Percentiles rank a stretch among this genome's conserved stretches.
These are phyloP conservation scores for Marasmius sp. DNA, from an alignment of 1,284 basidiomycete genomes.

Conservation along the genomic window DNA sequence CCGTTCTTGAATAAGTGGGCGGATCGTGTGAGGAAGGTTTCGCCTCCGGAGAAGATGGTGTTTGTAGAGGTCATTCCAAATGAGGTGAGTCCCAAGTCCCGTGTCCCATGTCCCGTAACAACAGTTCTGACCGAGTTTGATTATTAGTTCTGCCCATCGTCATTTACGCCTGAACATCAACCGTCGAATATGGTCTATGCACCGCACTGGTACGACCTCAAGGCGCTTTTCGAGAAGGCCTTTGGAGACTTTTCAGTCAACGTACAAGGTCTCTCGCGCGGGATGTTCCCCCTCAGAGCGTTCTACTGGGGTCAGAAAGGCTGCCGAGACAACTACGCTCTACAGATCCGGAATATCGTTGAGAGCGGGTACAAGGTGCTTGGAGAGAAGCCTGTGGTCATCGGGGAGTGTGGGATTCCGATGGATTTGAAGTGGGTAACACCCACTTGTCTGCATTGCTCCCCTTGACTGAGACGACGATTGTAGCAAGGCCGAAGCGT, in stretches of 20 bases:
- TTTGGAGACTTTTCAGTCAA: constrained; percentile 86
- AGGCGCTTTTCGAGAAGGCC: constrained; percentile 79
- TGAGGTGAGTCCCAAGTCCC: constrained; percentile 68
- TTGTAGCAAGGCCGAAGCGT: constrained; percentile 66
- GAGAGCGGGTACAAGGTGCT: constrained; percentile 64
- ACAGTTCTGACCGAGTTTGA: too few species aligned
- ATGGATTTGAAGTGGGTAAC: constrained; percentile 88
- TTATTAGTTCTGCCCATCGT: constrained; percentile 81
- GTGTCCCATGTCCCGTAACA: too few species aligned
- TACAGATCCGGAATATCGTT: constrained; percentile 83
- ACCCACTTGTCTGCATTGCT: neutral
- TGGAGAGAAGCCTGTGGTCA: constrained; percentile 77
- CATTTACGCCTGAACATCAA: constrained; percentile 67
- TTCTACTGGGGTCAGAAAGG: constrained; percentile 87
- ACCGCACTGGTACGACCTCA: constrained; percentile 95
- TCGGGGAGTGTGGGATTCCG: constrained; percentile 91
- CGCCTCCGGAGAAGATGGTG: constrained; percentile 61
- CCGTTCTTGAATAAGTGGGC: constrained; percentile 81
- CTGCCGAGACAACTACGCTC: constrained; percentile 76
- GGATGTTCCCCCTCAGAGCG: constrained; percentile 77
- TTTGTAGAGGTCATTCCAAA: constrained; percentile 89
- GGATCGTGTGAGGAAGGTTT: constrained; percentile 53
- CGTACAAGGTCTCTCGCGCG: constrained; percentile 87
- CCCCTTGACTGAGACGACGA: neutral
- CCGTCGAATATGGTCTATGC: constrained; percentile 82